Percentiles rank a stretch among this genome's conserved stretches.
phyloP scores from a whole-genome alignment of 2,329 filamentous ascomycete species.

The Aureobasidium sp. region DNA sequence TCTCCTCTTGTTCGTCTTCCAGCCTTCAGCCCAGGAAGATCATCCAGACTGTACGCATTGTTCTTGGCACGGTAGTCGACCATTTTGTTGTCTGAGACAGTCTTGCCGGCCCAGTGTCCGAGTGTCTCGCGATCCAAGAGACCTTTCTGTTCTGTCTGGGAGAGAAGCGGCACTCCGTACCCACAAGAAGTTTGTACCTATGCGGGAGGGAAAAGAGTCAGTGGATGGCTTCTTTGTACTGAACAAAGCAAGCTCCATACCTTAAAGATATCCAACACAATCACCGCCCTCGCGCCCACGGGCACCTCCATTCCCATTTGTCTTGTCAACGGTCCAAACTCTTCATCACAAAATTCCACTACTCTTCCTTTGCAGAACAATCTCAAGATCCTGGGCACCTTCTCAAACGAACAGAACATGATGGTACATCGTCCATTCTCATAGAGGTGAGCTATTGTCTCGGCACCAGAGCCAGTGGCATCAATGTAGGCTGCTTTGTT shows the following conservation, averaged over 20 bases:
- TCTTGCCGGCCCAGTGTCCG: constrained; percentile 45
- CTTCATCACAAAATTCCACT: constrained; percentile 51
- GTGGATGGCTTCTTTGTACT: neutral
- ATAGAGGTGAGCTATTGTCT: constrained; percentile 69
- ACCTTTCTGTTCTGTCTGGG: constrained; percentile 23
- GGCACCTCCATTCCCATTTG: constrained; percentile 28
- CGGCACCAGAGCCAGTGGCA: constrained; percentile 65
- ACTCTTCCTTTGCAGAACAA: constrained; percentile 56
- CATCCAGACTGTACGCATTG: constrained; percentile 53
- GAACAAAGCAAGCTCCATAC: constrained; percentile 24
- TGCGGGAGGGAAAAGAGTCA: neutral
- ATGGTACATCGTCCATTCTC: constrained; percentile 70
- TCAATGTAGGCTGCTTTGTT: constrained; percentile 65
- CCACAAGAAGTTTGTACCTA: constrained; percentile 59
- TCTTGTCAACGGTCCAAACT: constrained; percentile 41
- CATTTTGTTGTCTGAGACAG: constrained; percentile 44
- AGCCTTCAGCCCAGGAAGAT: constrained; percentile 49
- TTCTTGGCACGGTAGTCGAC: constrained; percentile 50
- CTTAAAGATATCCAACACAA: constrained; percentile 56
- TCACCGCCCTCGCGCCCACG: constrained; percentile 52
- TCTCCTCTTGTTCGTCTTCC: constrained; percentile 48
- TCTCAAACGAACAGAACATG: constrained; percentile 63
- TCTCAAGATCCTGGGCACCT: constrained; percentile 54
- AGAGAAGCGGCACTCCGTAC: constrained; percentile 53
- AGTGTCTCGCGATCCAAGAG: constrained; percentile 50